Base-by-base conservation (phyloP, 2,329 filamentous ascomycete genomes). In the Hypocrella siamensis region DNA sequence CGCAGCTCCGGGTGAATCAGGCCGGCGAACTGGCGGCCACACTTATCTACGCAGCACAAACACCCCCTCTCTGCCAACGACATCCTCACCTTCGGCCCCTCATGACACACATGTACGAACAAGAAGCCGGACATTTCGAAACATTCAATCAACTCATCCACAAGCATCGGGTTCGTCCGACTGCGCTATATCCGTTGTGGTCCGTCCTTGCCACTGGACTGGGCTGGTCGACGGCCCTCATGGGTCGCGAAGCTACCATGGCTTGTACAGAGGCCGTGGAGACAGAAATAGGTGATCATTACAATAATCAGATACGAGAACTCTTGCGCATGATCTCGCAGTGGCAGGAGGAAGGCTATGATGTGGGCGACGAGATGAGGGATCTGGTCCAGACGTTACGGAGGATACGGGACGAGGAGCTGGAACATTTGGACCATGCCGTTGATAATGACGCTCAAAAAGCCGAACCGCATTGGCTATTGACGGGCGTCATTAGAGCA, bases 31-130 rank as follows among this genome's bases (percentile, higher is more conserved):
- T 98, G n/a, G 90, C 90, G 33, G 90, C 90, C 19, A 88, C 83
- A 17, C 72, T 93, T 34, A 98, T 98, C 54, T 98, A 96, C 61
- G 75, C 74, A 2, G 77, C 83, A 2, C 90, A 98, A 55, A 88
- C 75, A 1, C 84, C 86, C 1, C 71, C 77, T n/a, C 60, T 96
- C 32, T 65, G 84, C 35, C 70, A 72, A 41, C 71, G 78, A 4
- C 78, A 94, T 52, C 88, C 90, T 1, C 81, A 93, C 50, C 75
- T 98, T 14, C 78, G 83, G 6, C 79, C 84, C 0, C 61, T 96
- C 19, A 93, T 98, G 84, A 73, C 77, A 45, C 90, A 96, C 66
- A 98, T 98, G 90, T 86, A 93, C 63, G 83, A 90, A 46, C 90
- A 98, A 54, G 90, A 98, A 63, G 84, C 73, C 10, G 79, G 75